These are phyloP conservation scores for Leucoagaricus sp. DNA, from an alignment of 1,284 basidiomycete genomes.

Conservation along the genomic window DNA sequence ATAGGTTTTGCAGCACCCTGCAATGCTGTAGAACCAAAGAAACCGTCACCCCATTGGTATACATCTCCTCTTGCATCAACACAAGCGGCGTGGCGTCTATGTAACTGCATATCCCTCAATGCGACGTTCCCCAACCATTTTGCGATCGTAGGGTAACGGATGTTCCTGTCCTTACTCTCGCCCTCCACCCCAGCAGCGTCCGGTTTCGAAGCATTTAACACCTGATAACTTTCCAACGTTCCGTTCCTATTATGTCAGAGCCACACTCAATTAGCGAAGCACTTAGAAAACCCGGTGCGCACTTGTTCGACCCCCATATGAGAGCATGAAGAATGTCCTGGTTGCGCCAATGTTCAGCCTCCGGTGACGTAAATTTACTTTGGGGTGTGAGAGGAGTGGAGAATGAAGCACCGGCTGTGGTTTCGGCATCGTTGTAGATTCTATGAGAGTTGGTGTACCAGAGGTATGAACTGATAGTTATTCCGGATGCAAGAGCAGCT, in stretches of 20 bases:
- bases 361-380: neutral
- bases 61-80: conserved; percentile 88
- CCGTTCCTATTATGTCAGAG: neutral
- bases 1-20: conserved; percentile 22
- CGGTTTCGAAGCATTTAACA: conserved; percentile 38
- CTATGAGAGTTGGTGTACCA: conserved; percentile 5
- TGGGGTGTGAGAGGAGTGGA: neutral
- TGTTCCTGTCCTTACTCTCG: conserved; percentile 27
- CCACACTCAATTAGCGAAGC: neutral
- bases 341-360: conserved; percentile 17
- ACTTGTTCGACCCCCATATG: conserved; percentile 41
- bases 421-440: conserved; percentile 12
- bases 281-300: conserved; percentile 4
- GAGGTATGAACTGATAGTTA: conserved; percentile 10
- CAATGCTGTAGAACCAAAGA: conserved; percentile 40
- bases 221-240: conserved; percentile 30
- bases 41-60: conserved; percentile 85
- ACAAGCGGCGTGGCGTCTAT: conserved; percentile 77
- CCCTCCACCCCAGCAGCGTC: conserved; percentile 16
- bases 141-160: conserved; percentile 51
- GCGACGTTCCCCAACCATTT: conserved; percentile 65
- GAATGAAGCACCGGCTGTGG: neutral
- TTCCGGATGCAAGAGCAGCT: conserved; percentile 12
- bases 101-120: conserved; percentile 75
- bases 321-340: conserved; percentile 25